Evolutionary conservation across 768 basidiomycete genomes (phyloP), one percentile per base, ranked within the genome.

Genomic region (Trametopsis cervina): DNA sequence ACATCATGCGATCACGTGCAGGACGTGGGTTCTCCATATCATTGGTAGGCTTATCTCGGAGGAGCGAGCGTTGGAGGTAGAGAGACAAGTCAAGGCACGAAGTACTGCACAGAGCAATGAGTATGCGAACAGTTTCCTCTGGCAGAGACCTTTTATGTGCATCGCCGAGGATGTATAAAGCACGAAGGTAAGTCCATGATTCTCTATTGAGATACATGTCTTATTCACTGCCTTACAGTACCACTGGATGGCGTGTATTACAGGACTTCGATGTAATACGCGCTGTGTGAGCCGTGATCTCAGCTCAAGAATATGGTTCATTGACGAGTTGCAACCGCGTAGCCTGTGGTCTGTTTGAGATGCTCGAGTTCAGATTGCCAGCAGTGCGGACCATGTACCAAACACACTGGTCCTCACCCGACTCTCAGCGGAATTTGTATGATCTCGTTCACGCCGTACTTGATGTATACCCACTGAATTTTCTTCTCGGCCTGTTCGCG

Each of bases 331-430:
- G n/a, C n/a, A n/a, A n/a, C n/a, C n/a, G n/a, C n/a, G n/a, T n/a
- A n/a, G n/a, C n/a, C n/a, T n/a, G n/a, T n/a, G n/a, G n/a, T n/a
- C n/a, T n/a, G n/a, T n/a, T n/a, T n/a, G n/a, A n/a, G n/a, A n/a
- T n/a, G n/a, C n/a, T n/a, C n/a, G n/a, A n/a, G n/a, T n/a, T n/a
- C n/a, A n/a, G n/a, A n/a, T n/a, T n/a, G n/a, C n/a, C n/a, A n/a
- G n/a, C n/a, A n/a, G n/a, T n/a, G n/a, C n/a, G n/a, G n/a, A n/a
- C n/a, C n/a, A n/a, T n/a, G n/a, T n/a, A n/a, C 81, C 62, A 81
- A 86, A 50, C 79, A 81, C 2, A 87, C 87, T 42, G 89, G 64
- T 0, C 83, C 85, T 87, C 89, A 89, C 1, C 84, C 85, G 0
- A 70, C 58, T 42, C 62, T 59, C 3, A 59, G 60, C 46, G 62